A percentile compares a stretch with the other conserved stretches of the same genome.
Conservation (phyloP, 164 flowering plant species). For the Nelumbo lutea region DNA sequence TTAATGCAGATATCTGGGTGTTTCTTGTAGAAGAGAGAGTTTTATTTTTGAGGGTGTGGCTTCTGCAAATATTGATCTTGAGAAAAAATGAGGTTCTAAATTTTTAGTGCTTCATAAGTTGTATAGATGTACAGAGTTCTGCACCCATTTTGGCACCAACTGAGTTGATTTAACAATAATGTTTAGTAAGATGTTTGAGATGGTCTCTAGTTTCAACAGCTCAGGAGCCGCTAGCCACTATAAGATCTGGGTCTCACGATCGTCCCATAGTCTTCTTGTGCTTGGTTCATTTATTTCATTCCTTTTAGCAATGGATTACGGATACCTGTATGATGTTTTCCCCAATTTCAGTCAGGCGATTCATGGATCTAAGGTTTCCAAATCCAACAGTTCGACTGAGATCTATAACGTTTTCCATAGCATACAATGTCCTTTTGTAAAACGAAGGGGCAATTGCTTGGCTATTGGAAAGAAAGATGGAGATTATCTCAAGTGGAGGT, state of each 20-base stretch:
- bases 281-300: conserved; percentile 40
- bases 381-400: conserved; percentile 10
- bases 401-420: conserved; percentile 61
- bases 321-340: conserved; percentile 43
- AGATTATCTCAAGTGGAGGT: conserved; percentile 67
- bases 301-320: conserved; percentile 34
- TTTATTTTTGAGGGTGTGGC: not conserved
- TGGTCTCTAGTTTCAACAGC: conserved; percentile 42
- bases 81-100: not conserved
- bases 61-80: not conserved
- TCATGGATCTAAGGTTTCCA: conserved; percentile 21
- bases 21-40: not conserved
- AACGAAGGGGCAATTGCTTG: conserved; percentile 71
- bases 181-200: conserved; percentile 17
- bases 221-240: conserved; percentile 33
- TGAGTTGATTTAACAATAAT: not conserved
- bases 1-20: not conserved
- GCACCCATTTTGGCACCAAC: not conserved
- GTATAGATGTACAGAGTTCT: not conserved
- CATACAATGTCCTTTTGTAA: conserved; percentile 68
- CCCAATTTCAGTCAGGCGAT: conserved; percentile 43
- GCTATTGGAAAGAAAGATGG: conserved; percentile 66
- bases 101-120: not conserved
- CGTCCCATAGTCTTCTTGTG: conserved; percentile 28
- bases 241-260: conserved; percentile 30